Evolutionary conservation across 2,329 filamentous ascomycete genomes (phyloP), one percentile per base, ranked within the genome.

Genomic region (Colletotrichum sp.): DNA sequence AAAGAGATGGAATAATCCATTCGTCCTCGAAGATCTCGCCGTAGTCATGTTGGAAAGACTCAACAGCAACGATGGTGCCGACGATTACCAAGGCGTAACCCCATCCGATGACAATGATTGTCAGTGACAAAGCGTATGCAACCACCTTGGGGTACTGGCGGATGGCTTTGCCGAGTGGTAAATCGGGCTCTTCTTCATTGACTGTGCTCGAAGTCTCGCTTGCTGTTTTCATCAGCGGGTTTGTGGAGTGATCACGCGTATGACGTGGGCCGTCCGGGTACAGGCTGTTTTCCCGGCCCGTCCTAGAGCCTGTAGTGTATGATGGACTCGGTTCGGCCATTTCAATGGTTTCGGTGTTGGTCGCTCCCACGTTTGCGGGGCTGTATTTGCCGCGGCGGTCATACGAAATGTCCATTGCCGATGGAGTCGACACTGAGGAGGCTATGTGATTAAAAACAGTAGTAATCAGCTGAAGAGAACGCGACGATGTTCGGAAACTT

Each of bases 91-190:
- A 64, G 18, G 80, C 80, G 59, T 83, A 83, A 1, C 82, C 82
- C 82, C 81, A 83, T n/a, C 82, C 82, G 18, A 83, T 71, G 5
- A 83, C 75, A 8, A 81, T 78, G 4, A 82, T 73, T 3, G 80
- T 78, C 62, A 83, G 78, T 15, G 75, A 79, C 3, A 83, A 65
- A 12, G 80, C 82, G 34, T 81, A 83, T 0, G 60, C 77, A 6
- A 79, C 78, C 2, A 83, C 65, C 16, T 81, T 82, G 18, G 82
- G 82, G 28, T 82, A 82, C 1, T 52, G 69, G 18, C 77, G 79
- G 0, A 83, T 76, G 13, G 81, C 81, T 49, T 82, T 71, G 0
- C 82, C 77, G 0, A 83, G 71, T 0, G 80, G 78, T 15, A 83
- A 68, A 1, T 81, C 78, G 1, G 77, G 69, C 21, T 74, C 72